Percentiles rank a stretch among this genome's conserved stretches.
These are phyloP conservation scores for Stygiomarasmius scandens DNA, from an alignment of 1,284 basidiomycete genomes.

Conservation along the genomic window DNA sequence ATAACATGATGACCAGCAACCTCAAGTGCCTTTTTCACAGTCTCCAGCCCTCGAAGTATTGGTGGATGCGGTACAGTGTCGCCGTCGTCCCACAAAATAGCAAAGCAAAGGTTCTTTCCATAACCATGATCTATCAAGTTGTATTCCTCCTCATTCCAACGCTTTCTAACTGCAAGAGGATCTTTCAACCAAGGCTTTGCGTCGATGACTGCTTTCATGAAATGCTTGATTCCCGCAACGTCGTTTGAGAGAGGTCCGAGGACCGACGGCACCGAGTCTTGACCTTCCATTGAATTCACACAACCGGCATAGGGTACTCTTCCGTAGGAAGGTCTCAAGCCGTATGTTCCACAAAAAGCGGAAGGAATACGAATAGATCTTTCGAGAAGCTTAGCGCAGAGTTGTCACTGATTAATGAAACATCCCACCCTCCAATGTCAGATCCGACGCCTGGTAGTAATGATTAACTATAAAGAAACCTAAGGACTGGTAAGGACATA, in stretches of 20 bases:
- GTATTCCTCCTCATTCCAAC: slow-evolving; percentile 66
- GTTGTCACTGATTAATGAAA: neutral
- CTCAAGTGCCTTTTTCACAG: slow-evolving; percentile 58
- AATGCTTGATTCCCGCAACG: slow-evolving; percentile 63
- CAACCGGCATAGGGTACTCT: slow-evolving; percentile 73
- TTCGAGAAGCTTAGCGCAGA: neutral
- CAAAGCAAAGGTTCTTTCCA: slow-evolving; percentile 49
- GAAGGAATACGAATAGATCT: slow-evolving; percentile 74
- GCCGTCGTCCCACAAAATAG: slow-evolving; percentile 62
- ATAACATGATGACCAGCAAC: slow-evolving; percentile 71
- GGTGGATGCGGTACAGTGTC: slow-evolving; percentile 72
- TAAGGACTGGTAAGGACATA: neutral
- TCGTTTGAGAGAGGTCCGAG: slow-evolving; percentile 72
- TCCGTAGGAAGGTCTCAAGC: slow-evolving; percentile 71
- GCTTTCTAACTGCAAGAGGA: slow-evolving; percentile 63
- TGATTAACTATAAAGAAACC: neutral
- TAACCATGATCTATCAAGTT: slow-evolving; percentile 52
- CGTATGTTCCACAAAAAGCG: slow-evolving; percentile 68
- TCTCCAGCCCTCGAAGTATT: slow-evolving; percentile 62
- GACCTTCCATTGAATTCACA: slow-evolving; percentile 64
- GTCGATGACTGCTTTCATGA: slow-evolving; percentile 65
- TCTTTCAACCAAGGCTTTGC: slow-evolving; percentile 70
- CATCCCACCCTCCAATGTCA: slow-evolving; percentile 66
- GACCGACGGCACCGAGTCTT: slow-evolving; percentile 74
- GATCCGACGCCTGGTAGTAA: slow-evolving; percentile 58